Base-by-base conservation (phyloP, 371 early-diverging fungal genomes). In the Rhizopus arrhizus region DNA sequence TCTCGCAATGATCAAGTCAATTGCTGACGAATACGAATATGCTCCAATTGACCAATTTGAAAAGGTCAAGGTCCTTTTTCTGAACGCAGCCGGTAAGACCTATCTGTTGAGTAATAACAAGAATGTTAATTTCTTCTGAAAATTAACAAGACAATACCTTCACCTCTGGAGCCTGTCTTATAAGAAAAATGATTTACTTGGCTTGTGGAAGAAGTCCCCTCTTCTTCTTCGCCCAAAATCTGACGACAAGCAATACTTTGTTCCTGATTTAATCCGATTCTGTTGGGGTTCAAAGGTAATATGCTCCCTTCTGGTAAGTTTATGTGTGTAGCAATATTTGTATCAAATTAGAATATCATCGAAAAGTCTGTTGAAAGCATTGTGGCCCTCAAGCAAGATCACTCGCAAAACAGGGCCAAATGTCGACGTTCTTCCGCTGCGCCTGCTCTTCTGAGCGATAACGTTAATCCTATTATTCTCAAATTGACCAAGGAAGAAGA, bases 201-300 rank as follows among this genome's bases (percentile, higher is more conserved):
- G 52, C 22, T 43, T 53, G 28, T 53, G 53, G 54, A 52, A 35
- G 16, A 53, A 60, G 34, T 9, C 29, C 5, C 8, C 15, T 12
- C 29, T 60, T 2, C 4, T 34, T 13, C 34, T 60, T 13, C 7
- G n/a, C n/a, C 54, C 61, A 10, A 29, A 60, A 3, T 60, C 22
- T 28, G 54, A 60, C 28, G 61, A 53, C 32, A 45, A 15, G 31
- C 29, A 38, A 31, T 38, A 52, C n/a, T 60, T 13, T 46, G 3
- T 60, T 5, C 49, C 53, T 4, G 34, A 54, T 29, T 36, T 60
- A 47, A n/a, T 60, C 38, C 46, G 53, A 53, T 60, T 60, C 43
- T 53, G n/a, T 15, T 53, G 36, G 61, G 36, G 8, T 10, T 13
- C 35, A 3, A 60, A 60, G 48, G 54, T 60, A 60, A 13, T 5